Percentiles rank a stretch among this genome's conserved stretches.
Conservation (phyloP, 192 early-diverging fungal genomes). For the Linnemannia zychae region DNA sequence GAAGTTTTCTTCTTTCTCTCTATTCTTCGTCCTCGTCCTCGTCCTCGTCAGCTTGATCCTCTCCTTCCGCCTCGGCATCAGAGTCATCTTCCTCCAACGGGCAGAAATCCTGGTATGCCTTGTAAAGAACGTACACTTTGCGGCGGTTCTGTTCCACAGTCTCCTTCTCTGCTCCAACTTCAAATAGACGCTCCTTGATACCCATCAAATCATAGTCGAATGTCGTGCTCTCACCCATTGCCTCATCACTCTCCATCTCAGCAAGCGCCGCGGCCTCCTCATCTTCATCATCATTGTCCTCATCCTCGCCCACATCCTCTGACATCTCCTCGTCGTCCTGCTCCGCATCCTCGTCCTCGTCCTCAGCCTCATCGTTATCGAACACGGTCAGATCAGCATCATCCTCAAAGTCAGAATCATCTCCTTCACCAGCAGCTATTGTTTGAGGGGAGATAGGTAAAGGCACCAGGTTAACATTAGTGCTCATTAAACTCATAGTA, state of each 20-base stretch:
- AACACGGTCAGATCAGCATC: conserved; percentile 43
- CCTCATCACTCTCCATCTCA: conserved; percentile 38
- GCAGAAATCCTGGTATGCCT: conserved; percentile 52
- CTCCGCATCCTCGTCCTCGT: conserved; percentile 12
- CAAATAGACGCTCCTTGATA: conserved; percentile 37
- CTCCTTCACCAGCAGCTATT: conserved; percentile 51
- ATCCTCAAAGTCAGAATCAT: conserved; percentile 49
- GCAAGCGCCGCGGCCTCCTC: conserved; percentile 37
- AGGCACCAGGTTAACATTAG: conserved; percentile 9
- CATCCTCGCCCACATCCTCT: conserved; percentile 36
- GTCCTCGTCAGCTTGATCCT: conserved; percentile 17
- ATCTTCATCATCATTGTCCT: conserved; percentile 28
- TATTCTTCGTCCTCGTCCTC: conserved; percentile 20
- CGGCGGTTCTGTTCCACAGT: conserved; percentile 51
- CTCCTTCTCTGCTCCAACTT: conserved; percentile 19
- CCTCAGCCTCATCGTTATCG: conserved; percentile 30
- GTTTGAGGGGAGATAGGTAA: background rate
- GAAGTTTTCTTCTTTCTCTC: background rate
- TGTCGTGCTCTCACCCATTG: conserved; percentile 34
- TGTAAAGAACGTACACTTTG: conserved; percentile 37
- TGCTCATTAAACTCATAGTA: background rate
- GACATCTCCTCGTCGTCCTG: conserved; percentile 52
- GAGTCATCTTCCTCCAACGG: conserved; percentile 40
- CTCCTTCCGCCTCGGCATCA: conserved; percentile 31
- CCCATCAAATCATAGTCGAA: conserved; percentile 56